Conservation (phyloP, 1,284 basidiomycete species). For the Nidula niveotomentosa region DNA sequence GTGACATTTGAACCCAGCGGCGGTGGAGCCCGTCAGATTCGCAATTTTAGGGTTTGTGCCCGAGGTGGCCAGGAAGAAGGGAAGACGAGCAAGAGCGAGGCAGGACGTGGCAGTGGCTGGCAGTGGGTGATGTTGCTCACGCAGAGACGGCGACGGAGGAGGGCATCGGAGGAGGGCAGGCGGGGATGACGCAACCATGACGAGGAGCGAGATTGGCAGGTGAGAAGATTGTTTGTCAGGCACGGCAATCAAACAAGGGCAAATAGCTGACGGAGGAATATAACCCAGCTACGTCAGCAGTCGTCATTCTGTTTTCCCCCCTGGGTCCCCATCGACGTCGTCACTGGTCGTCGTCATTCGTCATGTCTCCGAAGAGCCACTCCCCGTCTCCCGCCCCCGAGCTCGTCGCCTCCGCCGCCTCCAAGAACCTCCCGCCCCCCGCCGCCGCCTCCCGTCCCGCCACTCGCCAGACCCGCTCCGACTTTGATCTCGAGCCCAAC, state of each 20-base stretch:
- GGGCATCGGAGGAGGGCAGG: slow-evolving; percentile 4
- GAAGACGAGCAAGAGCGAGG: neutral
- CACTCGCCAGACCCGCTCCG: slow-evolving; percentile 49
- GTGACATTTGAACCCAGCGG: slow-evolving; percentile 5
- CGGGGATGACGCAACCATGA: slow-evolving; percentile 21
- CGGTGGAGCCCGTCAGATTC: neutral
- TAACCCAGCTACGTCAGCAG: slow-evolving; percentile 44
- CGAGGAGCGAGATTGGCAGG: slow-evolving; percentile 3
- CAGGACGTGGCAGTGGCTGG: neutral
- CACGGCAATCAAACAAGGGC: slow-evolving; percentile 27
- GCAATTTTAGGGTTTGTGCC: neutral
- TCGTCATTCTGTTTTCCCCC: slow-evolving; percentile 40
- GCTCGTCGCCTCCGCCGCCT: slow-evolving; percentile 15
- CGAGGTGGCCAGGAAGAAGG: neutral
- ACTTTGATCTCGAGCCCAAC: slow-evolving; percentile 89
- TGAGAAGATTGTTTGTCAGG: neutral
- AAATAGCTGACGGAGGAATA: slow-evolving; percentile 34
- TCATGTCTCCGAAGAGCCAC: slow-evolving; percentile 34
- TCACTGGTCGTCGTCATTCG: slow-evolving; percentile 12
- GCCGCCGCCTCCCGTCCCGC: slow-evolving; percentile 16
- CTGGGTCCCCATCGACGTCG: slow-evolving; percentile 14
- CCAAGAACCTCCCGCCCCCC: slow-evolving; percentile 3
- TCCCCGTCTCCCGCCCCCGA: slow-evolving; percentile 23
- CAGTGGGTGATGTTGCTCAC: neutral
- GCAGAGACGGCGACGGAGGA: slow-evolving; percentile 4